phyloP scores from a whole-genome alignment of 305 asterid species.

The Solanum chacoense region DNA sequence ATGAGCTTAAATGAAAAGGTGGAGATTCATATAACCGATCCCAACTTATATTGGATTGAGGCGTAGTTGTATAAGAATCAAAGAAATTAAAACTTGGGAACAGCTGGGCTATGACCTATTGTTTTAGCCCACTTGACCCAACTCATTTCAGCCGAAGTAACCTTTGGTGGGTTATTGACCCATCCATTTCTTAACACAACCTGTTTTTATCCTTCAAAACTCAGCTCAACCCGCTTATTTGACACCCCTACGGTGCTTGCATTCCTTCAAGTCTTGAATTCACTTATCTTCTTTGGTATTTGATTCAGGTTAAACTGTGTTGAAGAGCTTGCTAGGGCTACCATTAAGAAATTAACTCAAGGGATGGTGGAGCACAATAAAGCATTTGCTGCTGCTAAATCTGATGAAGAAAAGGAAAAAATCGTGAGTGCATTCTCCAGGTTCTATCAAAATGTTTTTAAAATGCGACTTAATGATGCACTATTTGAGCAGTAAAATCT shows the following conservation, averaged over 20 bases:
- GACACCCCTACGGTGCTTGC: not conserved
- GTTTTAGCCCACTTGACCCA: not conserved
- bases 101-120: not conserved
- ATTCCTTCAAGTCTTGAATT: not conserved
- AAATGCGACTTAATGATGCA: not conserved
- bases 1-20: not conserved
- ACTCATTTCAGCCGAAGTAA: not conserved
- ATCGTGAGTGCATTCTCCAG: slow-evolving; percentile 49
- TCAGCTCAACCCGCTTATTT: not conserved
- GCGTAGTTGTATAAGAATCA: not conserved
- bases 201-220: not conserved
- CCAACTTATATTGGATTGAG: not conserved
- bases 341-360: slow-evolving; percentile 69
- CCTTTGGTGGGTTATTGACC: not conserved
- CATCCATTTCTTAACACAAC: not conserved
- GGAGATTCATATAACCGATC: not conserved
- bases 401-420: slow-evolving; percentile 75
- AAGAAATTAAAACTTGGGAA: not conserved
- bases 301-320: slow-evolving; percentile 57
- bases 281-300: slow-evolving; percentile 1
- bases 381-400: slow-evolving; percentile 54
- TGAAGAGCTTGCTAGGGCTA: slow-evolving; percentile 71
- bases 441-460: not conserved
- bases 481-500: not conserved
- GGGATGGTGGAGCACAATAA: slow-evolving; percentile 68